These are phyloP conservation scores for Calonectria hawksworthii DNA, from an alignment of 2,329 filamentous ascomycete species.

Conservation along the genomic window DNA sequence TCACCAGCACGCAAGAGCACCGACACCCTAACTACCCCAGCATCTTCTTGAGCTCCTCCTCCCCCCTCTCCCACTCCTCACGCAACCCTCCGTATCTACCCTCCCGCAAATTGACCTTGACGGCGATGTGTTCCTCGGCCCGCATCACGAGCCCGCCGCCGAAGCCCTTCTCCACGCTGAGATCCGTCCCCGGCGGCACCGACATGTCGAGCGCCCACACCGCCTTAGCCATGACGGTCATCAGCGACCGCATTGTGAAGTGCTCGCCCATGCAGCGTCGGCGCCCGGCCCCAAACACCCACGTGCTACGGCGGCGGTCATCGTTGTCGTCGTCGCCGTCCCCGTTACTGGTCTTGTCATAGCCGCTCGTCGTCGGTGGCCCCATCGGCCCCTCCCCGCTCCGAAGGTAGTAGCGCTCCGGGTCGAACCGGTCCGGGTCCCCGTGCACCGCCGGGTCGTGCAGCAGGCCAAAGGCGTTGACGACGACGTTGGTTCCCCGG, in stretches of 20 bases:
- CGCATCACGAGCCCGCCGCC: constrained; percentile 40
- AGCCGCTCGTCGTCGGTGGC: neutral
- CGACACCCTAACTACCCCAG: neutral
- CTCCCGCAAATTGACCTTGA: constrained; percentile 22
- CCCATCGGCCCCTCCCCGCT: neutral
- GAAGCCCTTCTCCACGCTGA: constrained; percentile 43
- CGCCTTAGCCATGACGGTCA: constrained; percentile 55
- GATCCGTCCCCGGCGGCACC: constrained; percentile 40
- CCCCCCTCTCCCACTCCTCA: constrained; percentile 26
- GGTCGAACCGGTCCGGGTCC: constrained; percentile 44
- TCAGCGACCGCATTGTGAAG: constrained; percentile 61
- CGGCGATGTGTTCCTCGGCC: constrained; percentile 24
- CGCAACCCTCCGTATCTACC: constrained; percentile 11
- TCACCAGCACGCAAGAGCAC: neutral
- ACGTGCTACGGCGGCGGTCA: constrained; percentile 45
- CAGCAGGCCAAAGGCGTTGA: constrained; percentile 51
- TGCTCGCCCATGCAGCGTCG: constrained; percentile 64
- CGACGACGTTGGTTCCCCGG: constrained; percentile 58
- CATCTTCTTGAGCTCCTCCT: constrained; percentile 23
- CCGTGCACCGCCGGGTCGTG: constrained; percentile 41
- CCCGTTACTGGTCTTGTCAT: neutral
- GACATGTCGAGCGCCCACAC: constrained; percentile 64
- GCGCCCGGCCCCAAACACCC: constrained; percentile 62
- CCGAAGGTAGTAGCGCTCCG: constrained; percentile 44
- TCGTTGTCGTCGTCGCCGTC: constrained; percentile 21